Evolutionary conservation across 345 rosid genomes (phyloP), one percentile per base, ranked within the genome.

Genomic region (Rhodomyrtus tomentosa): DNA sequence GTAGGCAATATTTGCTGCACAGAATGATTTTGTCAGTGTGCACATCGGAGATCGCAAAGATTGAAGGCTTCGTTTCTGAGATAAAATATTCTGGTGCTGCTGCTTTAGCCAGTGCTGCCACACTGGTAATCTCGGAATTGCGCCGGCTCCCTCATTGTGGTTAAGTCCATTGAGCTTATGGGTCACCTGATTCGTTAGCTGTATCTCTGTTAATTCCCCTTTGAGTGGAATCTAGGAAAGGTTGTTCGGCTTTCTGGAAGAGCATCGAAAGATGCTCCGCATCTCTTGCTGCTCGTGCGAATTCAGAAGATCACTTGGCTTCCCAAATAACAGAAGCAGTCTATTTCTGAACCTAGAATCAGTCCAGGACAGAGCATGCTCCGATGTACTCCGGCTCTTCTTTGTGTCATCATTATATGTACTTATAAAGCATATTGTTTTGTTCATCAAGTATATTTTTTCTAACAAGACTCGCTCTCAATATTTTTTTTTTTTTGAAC

Each of bases 11-110:
- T 86, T 53, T 91, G 85, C 91, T 92, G 13, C 98, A 97, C n/a
- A 95, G 95, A 79, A 94, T 95, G 98, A 95, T 95, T 85, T 82
- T 97, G 73, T 93, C 99, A 0, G 92, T 97, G 84, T 93, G 98
- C 13, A 86, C 86, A 58, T 81, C 89, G 0, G 99, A 95, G 83
- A 82, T 97, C 50, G 88, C 93, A 45, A 91, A 92, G 90, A 89
- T 97, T 73, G 94, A 92, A 84, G 89, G 87, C 84, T 86, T 91
- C 3, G 89, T 93, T 83, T 87, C 92, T 83, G 96, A 94, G 89
- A 89, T 95, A 45, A 95, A 93, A 85, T 91, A 82, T 88, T 94
- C 98, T 20, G 85, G 87, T 81, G 38, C 72, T 4, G 81, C 91
- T 82, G 93, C 90, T 88, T 89, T 97, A 85, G 92, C 91, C 50